Evolutionary conservation across 75 land plant genomes (phyloP), one percentile per base, ranked within the genome.

Genomic region (Chamaecyparis obtusa): DNA sequence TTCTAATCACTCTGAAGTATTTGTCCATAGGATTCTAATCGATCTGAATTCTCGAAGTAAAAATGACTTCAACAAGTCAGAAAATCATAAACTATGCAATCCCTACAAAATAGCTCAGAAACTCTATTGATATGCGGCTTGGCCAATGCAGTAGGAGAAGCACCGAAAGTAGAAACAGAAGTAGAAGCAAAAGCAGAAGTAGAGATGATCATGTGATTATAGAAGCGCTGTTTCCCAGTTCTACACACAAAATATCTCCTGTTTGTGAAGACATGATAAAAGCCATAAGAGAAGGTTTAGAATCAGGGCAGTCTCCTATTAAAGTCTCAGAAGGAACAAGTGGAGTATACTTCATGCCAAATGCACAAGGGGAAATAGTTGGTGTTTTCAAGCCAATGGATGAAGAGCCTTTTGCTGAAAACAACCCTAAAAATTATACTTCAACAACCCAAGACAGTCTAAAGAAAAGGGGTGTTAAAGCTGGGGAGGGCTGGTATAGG

Each of bases 321-420:
- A 56, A 43, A 33, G 35, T 88, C 30, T 16, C 36, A 13, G 74
- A 85, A 0, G 89, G 89, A n/a, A 27, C 60, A 27, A 82, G 89
- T 11, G 89, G 89, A 27, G 89, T 48, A 17, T 88, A 88, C 33
- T 86, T 85, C 55, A 88, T 88, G 89, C 67, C 36, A 46, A 78
- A 88, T 75, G 78, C 71, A 41, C 27, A 43, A 39, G 88, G 77
- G 6, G 14, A 46, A 6, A 36, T 32, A 15, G 49, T 88, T n/a
- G 89, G 88, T 7, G 86, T 88, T 30, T 88, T 88, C 48, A 88
- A 88, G 60, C 89, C 89, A 75, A 37, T 86, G 88, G 89, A 88
- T 46, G 89, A 88, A 57, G 89, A 88, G 43, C 89, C 89, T 13
- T 67, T 75, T 77, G 78, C 88, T 64, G 80, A 37, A 72, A 88